Evolutionary conservation across 2,329 filamentous ascomycete genomes (phyloP).

Genomic region (Penicillium griseofulvum): DNA sequence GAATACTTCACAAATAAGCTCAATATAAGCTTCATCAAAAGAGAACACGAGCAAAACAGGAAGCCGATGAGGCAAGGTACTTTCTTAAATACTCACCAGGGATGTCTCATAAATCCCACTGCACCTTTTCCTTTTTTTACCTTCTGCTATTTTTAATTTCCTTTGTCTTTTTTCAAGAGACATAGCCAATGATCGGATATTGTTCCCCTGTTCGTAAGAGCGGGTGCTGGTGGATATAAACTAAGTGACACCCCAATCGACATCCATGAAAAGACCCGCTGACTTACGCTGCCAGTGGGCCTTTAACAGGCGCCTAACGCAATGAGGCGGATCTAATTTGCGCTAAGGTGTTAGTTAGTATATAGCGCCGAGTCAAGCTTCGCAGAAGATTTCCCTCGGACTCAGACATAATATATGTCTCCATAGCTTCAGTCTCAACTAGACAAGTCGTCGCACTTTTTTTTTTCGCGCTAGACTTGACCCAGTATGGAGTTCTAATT

Average conservation of each 20-base stretch:
- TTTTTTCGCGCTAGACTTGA: slow-evolving; percentile 1
- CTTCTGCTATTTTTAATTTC: background rate
- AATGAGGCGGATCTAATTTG: background rate
- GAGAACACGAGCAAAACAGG: background rate
- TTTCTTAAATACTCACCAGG: background rate
- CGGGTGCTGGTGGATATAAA: background rate
- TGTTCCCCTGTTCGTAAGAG: background rate
- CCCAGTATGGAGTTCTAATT: slow-evolving; percentile 9
- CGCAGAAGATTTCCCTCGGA: background rate
- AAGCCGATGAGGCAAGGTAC: background rate
- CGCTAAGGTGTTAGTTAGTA: background rate
- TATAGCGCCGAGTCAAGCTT: slow-evolving; percentile 3
- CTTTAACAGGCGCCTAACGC: background rate
- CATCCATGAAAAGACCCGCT: background rate
- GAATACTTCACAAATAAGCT: background rate
- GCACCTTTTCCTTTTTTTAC: background rate
- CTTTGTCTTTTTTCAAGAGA: background rate
- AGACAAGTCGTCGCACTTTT: background rate
- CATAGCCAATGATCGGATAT: background rate
- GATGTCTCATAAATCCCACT: background rate
- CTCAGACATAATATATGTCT: background rate
- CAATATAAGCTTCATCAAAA: background rate
- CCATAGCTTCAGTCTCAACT: slow-evolving; percentile 1
- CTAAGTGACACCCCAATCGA: background rate
- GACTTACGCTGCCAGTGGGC: background rate